Percentiles rank a stretch among this genome's conserved stretches.
These are phyloP conservation scores for Loxodes magnus DNA, from an alignment of 73 alveolate genomes.

Conservation along the genomic window DNA sequence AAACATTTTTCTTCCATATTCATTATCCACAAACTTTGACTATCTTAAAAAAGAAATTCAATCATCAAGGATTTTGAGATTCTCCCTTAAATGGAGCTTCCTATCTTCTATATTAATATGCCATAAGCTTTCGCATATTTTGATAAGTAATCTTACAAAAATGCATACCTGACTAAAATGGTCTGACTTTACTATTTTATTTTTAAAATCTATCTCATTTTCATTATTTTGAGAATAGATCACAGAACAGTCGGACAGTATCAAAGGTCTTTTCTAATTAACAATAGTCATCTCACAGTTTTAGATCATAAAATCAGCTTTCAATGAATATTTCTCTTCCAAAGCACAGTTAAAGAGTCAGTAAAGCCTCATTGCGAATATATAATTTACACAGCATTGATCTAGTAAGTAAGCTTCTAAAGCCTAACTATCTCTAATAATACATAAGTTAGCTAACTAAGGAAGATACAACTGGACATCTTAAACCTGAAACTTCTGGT, in stretches of 20 bases:
- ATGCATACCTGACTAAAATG: constrained; percentile 1
- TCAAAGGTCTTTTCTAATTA: background rate
- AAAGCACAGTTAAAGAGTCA: background rate
- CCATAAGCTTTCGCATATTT: background rate
- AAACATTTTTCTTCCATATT: constrained; percentile 17
- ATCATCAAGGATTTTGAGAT: background rate
- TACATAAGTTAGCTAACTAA: background rate
- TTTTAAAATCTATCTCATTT: background rate
- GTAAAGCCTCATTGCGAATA: background rate
- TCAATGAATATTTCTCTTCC: background rate
- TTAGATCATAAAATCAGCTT: background rate
- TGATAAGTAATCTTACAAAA: background rate
- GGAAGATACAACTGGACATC: background rate
- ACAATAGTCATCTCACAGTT: background rate
- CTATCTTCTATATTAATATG: background rate
- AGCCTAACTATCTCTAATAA: background rate
- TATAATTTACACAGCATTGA: background rate
- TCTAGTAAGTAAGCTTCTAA: background rate
- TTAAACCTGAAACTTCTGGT: background rate
- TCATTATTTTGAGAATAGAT: background rate
- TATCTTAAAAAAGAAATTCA: too few species aligned
- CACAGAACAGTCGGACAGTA: background rate
- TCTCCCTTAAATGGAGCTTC: background rate
- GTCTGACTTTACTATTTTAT: constrained; percentile 2
- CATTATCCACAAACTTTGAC: background rate